Evolutionary conservation across 2,329 filamentous ascomycete genomes (phyloP).

Genomic region (Neofusicoccum cordaticola): DNA sequence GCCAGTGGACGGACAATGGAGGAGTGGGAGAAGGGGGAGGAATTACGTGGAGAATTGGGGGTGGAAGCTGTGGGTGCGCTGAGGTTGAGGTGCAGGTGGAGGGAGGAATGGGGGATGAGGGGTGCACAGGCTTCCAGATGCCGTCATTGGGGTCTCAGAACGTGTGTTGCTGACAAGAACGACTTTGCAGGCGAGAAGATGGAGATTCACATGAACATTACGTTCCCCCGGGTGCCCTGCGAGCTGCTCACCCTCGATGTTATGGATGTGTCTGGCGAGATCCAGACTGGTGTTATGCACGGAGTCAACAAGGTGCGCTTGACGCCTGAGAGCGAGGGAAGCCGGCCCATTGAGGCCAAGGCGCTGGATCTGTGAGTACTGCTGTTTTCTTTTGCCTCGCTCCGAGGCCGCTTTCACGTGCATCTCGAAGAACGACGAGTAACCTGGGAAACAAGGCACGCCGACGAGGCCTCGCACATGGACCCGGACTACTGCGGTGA

Average conservation of each 20-base stretch:
- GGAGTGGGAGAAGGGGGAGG: background rate
- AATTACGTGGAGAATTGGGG: background rate
- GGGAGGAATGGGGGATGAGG: background rate
- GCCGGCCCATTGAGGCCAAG: conserved; percentile 46
- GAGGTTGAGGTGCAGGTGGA: background rate
- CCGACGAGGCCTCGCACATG: conserved; percentile 69
- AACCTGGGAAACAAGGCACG: conserved; percentile 51
- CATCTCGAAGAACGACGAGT: background rate
- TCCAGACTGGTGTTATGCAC: conserved; percentile 90
- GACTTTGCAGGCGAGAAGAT: conserved; percentile 76
- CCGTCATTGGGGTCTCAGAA: too few relatives aligned
- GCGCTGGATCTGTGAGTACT: conserved; percentile 37
- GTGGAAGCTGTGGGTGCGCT: background rate
- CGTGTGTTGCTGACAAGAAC: conserved; percentile 6
- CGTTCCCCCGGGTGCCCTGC: conserved; percentile 90
- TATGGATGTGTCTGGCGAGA: conserved; percentile 97
- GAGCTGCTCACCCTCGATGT: conserved; percentile 95
- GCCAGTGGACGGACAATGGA: background rate
- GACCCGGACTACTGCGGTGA: conserved; percentile 89
- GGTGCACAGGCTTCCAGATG: background rate
- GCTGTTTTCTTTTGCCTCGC: background rate
- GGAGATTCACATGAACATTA: conserved; percentile 98
- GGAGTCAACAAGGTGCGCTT: conserved; percentile 90
- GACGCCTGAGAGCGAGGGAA: conserved; percentile 68
- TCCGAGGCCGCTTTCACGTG: too few relatives aligned